These are phyloP conservation scores for Tritrichomonas musculus DNA, from an alignment of 208 protist species.

Conservation along the genomic window DNA sequence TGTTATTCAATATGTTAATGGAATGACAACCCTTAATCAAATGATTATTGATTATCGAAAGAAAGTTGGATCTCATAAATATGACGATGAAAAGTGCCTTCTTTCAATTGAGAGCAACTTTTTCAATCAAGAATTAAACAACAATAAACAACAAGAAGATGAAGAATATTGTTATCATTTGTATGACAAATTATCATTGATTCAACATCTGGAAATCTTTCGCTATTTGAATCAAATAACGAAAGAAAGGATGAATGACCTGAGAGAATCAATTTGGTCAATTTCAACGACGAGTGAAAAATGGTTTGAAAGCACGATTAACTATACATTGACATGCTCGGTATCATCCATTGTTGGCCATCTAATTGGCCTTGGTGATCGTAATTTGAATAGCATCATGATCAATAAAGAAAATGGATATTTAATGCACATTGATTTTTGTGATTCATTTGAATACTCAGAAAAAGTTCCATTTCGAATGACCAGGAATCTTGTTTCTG, in stretches of 20 bases:
- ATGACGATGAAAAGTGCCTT: too few relatives aligned
- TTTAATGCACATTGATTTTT: not conserved
- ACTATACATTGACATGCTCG: not conserved
- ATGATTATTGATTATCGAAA: not conserved
- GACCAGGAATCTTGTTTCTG: not conserved
- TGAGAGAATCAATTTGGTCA: not conserved
- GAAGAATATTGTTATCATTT: too few relatives aligned
- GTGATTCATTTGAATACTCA: not conserved
- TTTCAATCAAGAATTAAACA: too few relatives aligned
- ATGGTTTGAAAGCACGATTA: not conserved
- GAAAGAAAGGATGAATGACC: not conserved
- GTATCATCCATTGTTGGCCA: not conserved
- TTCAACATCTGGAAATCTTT: not conserved
- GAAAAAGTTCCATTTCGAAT: constrained; percentile 32
- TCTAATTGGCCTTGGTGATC: not conserved
- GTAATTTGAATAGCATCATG: not conserved
- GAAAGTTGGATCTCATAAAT: too few relatives aligned
- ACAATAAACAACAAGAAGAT: too few relatives aligned
- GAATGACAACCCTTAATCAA: not conserved
- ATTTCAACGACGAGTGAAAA: not conserved
- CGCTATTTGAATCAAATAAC: not conserved
- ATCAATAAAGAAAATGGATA: not conserved
- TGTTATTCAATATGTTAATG: not conserved
- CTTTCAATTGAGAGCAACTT: too few relatives aligned
- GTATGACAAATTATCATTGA: not conserved